Evolutionary conservation across 768 basidiomycete species (phyloP).

Genomic region (Postia placenta): DNA sequence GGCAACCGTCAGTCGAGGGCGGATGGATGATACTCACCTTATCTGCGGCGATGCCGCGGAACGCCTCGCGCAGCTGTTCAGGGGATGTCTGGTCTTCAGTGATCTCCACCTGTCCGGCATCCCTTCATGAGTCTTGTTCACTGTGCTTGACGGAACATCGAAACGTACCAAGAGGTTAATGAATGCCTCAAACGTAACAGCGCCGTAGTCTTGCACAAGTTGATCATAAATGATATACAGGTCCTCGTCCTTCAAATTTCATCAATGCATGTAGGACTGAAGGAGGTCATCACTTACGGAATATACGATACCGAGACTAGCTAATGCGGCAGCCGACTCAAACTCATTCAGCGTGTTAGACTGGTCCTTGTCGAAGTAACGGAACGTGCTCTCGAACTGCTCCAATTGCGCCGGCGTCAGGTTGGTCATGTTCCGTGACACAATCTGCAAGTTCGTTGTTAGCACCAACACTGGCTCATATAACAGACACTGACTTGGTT

Average conservation of each 20-base stretch:
- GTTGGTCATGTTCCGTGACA: conserved; percentile 90
- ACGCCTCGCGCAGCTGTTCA: conserved; percentile 88
- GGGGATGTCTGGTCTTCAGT: conserved; percentile 93
- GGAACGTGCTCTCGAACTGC: conserved; percentile 95
- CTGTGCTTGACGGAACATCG: conserved; percentile 1
- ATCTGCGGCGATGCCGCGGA: conserved; percentile 85
- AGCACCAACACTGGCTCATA: not conserved
- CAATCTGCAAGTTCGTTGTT: conserved; percentile 51
- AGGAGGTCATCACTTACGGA: conserved; percentile 46
- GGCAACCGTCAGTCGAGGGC: not conserved
- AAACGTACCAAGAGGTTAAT: conserved; percentile 78
- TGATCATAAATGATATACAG: conserved; percentile 80
- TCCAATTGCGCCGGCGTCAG: conserved; percentile 93
- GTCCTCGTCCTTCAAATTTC: conserved; percentile 64
- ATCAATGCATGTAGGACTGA: not conserved
- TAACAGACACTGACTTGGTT: conserved; percentile 63
- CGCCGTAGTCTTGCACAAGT: conserved; percentile 74
- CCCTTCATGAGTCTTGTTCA: not conserved
- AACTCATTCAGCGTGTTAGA: conserved; percentile 79
- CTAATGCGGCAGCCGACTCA: conserved; percentile 91
- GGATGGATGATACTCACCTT: conserved; percentile 49
- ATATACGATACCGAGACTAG: conserved; percentile 91
- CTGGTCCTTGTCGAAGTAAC: conserved; percentile 93
- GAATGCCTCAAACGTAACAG: conserved; percentile 90
- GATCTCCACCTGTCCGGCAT: conserved; percentile 70